These are phyloP conservation scores for Nitzschia sp. DNA, from an alignment of 108 stramenopile genomes.

Conservation along the genomic window DNA sequence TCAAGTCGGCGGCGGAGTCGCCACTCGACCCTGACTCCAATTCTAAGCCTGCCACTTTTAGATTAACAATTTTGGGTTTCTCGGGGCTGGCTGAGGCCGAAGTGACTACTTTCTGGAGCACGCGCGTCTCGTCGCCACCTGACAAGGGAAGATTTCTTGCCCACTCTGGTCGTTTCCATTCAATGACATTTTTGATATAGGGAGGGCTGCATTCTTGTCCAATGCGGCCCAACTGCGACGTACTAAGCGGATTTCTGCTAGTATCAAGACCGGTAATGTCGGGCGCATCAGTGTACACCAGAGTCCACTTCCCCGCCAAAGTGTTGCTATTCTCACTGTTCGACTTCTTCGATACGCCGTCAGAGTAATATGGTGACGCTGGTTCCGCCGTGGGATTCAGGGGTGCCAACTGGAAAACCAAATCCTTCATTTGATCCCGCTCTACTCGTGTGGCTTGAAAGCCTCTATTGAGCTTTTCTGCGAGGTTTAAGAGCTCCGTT, in stretches of 20 bases:
- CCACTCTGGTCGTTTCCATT: conserved; percentile 75
- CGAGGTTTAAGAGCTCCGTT: conserved; percentile 30
- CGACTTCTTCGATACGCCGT: conserved; percentile 1
- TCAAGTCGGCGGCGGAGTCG: conserved; percentile 3
- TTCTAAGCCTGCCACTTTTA: conserved; percentile 71
- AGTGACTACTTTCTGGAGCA: conserved; percentile 78
- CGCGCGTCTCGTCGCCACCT: conserved; percentile 53
- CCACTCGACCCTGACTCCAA: conserved; percentile 30
- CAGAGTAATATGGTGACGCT: conserved; percentile 63
- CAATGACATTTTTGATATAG: conserved; percentile 80
- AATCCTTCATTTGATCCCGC: conserved; percentile 29
- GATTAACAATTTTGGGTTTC: conserved; percentile 54
- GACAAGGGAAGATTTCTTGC: conserved; percentile 55
- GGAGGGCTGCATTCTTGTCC: conserved; percentile 80
- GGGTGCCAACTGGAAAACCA: conserved; percentile 48
- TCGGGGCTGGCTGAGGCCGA: conserved; percentile 45
- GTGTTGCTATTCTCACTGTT: conserved; percentile 9
- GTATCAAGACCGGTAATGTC: conserved; percentile 77
- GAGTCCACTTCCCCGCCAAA: conserved; percentile 76
- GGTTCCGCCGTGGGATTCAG: conserved; percentile 59
- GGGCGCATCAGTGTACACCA: conserved; percentile 85
- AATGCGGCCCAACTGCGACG: conserved; percentile 71
- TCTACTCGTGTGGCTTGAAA: conserved; percentile 56
- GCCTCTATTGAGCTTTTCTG: conserved; percentile 40
- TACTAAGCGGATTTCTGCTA: conserved; percentile 44